phyloP scores from a whole-genome alignment of 345 rosid species.

The Salix exigua region DNA sequence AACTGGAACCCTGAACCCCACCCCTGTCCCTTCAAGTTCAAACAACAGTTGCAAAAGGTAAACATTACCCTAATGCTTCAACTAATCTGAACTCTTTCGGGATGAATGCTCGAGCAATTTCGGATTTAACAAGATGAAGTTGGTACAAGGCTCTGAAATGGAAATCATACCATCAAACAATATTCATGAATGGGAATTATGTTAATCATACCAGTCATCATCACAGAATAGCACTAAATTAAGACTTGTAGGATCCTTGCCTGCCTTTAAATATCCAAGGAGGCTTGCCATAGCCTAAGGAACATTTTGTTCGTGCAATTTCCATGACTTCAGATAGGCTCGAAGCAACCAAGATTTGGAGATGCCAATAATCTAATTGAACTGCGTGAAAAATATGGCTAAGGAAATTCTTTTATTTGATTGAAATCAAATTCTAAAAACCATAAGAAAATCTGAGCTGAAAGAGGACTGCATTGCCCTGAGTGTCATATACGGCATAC shows the following conservation, averaged over 20 bases:
- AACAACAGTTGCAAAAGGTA: not conserved
- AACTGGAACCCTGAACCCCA: not conserved
- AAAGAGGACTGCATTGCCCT: constrained; percentile 4
- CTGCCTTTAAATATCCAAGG: constrained; percentile 97
- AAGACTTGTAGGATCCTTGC: constrained; percentile 32
- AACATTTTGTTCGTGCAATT: constrained; percentile 32
- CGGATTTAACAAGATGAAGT: constrained; percentile 88
- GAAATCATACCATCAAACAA: constrained; percentile 1
- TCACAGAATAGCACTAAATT: not conserved
- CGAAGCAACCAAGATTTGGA: constrained; percentile 3
- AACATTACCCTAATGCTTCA: constrained; percentile 84
- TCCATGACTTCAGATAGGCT: constrained; percentile 44
- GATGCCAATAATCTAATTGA: not conserved
- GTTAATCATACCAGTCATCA: not conserved
- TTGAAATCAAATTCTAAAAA: constrained; percentile 7
- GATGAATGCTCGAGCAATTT: constrained; percentile 72
- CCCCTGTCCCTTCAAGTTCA: not conserved
- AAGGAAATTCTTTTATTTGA: constrained; percentile 3
- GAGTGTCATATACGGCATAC: not conserved
- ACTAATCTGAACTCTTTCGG: constrained; percentile 80
- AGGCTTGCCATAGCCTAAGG: constrained; percentile 64
- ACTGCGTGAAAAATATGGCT: not conserved
- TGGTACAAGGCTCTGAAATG: constrained; percentile 85
- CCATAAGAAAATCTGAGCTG: not conserved
- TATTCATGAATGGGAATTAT: not conserved